Evolutionary conservation across 768 basidiomycete species (phyloP), one percentile per base, ranked within the genome.

Genomic region (Termitomyces sp.): DNA sequence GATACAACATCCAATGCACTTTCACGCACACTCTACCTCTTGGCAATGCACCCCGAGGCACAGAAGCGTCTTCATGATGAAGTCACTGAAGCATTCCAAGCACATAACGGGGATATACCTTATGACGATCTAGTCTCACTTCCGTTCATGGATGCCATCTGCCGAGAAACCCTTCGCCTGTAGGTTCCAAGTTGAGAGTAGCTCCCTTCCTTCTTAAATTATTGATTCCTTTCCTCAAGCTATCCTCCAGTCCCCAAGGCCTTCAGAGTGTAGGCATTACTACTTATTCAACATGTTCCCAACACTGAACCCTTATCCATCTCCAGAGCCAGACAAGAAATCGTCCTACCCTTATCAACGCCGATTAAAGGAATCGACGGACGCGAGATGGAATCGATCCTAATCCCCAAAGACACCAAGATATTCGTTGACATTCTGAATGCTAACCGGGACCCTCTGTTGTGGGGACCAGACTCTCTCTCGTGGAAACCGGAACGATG

Each of bases 31-130:
- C 57, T 74, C 16, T 61, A 64, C 42, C 38, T 66, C n/a, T 61
- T 75, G 10, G 65, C 70, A 6, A 42, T 52, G 1, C 62, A 70
- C 50, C 69, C 57, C 1, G 68, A 73, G 22, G 65, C 72, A 18
- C 67, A 78, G 31, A 52, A 25, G 20, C 67, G 63, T 1, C 58
- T 78, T 23, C 71, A 74, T 6, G 61, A 66, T 29, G 78, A 80
- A 55, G 66, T 80, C n/a, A 25, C 68, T 9, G 59, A 61, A 18
- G 65, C 66, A 2, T 64, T 36, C 13, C 15, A 47, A 7, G 23
- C 44, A 2, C 54, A n/a, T n/a, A n/a, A n/a, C n/a, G n/a, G n/a
- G n/a, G n/a, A n/a, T n/a, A n/a, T n/a, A n/a, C n/a, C n/a, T 3
- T 63, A 64, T 33, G 65, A 66, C n/a, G 49, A 51, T 15, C 45